Evolutionary conservation across 169 alveolate species (phyloP), one percentile per base, ranked within the genome.

Genomic region (Neospora caninum): DNA sequence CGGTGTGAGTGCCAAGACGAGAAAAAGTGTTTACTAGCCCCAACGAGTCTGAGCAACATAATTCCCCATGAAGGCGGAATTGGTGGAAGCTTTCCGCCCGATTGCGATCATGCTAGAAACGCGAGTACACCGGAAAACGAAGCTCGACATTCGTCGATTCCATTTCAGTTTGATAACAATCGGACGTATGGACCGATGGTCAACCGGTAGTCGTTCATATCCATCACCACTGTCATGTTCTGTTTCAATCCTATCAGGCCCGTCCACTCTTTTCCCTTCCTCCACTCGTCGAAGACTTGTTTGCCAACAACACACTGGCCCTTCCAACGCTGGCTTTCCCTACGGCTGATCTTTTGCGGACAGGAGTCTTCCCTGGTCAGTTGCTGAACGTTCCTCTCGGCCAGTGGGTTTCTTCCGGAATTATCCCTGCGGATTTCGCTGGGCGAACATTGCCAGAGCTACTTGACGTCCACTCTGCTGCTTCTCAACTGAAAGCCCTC

Each of bases 211-310:
- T 64, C 73, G 4, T 64, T 64, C 34, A 1, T 22, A 64, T 9
- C n/a, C 16, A 22, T 64, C n/a, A 16, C 42, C 45, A 43, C 1
- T 78, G 39, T n/a, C 9, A 2, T n/a, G 43, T 78, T n/a, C 41
- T 78, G 43, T n/a, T n/a, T n/a, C 45, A 13, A 2, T n/a, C 29
- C 42, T 0, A 36, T 0, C 86, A 78, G 86, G 86, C 86, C 20
- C 86, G 86, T 29, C 45, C 86, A 20, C 45, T 78, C 29, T 78
- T 78, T 38, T n/a, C 86, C 39, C 67, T 42, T 7, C n/a, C 89
- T 10, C 89, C 89, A 22, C 89, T 82, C 64, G 38, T 82, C 38
- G 67, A 82, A 38, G 89, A 82, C 89, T 41, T 82, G 89, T 42
- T 82, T 42, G 53, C 89, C 41, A 29, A 22, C 53, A 82, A 82